Base-by-base conservation (phyloP, 768 basidiomycete genomes). In the Leccinellum rugosiceps region DNA sequence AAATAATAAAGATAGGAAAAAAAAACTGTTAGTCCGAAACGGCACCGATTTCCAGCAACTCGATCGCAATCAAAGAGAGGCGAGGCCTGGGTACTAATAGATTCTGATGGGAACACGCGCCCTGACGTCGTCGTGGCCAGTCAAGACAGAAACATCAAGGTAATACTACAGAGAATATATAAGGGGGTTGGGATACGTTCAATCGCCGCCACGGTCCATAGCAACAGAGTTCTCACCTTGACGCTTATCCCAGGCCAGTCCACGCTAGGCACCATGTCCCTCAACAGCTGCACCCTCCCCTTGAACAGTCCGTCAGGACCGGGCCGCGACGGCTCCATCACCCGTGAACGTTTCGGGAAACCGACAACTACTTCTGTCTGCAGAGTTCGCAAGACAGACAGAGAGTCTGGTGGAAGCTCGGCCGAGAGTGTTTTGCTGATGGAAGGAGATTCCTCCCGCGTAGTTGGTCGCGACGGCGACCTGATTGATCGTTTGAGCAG, bases 291-390 rank as follows among this genome's bases (percentile, higher is more conserved):
- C 30, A 90, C 73, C 55, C 80, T 81, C 50, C 81, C 78, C 65
- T 85, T 87, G 62, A 79, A 82, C 2, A 90, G 76, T 13, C 88
- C 88, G 65, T 90, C 87, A 1, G 88, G 88, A 31, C 87, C 76
- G 17, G 77, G 65, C 8, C 80, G 77, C 3, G 80, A 73, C 10
- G 3, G 80, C 79, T 63, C 83, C 81, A 41, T 68, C 58, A 69
- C 70, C 50, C 73, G 71, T 9, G 86, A 85, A 17, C 86, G 82
- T 60, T 88, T 90, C 17, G 85, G 85, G 62, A 90, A 90, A 2
- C 88, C 88, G 46, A 87, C 80, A 51, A 74, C 80, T 45, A 90
- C 76, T 75, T 69, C 50, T 71, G 68, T 63, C 66, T 76, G 49
- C 63, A 70, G 26, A 60, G 72, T 73, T 25, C 57, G 72, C 9